Evolutionary conservation across 2,329 filamentous ascomycete genomes (phyloP).

Genomic region (Aschersonia sp.): DNA sequence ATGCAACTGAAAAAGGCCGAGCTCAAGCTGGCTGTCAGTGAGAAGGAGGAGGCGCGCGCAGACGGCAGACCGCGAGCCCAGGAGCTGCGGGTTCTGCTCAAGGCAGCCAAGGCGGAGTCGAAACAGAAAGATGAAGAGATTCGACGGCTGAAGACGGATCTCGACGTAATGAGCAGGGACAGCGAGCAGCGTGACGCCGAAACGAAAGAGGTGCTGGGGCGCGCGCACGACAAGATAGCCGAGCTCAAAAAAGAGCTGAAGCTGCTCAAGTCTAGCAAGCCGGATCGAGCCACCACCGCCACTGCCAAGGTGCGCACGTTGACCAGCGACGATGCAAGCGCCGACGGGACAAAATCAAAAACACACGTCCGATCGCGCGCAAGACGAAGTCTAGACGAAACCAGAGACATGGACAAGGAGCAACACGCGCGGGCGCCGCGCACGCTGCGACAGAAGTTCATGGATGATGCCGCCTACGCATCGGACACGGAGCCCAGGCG

Average conservation of each 20-base stretch:
- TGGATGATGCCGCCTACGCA: slow-evolving; percentile 12
- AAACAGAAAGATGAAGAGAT: slow-evolving; percentile 33
- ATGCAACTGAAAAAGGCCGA: slow-evolving; percentile 34
- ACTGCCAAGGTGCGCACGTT: slow-evolving; percentile 5
- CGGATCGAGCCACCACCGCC: slow-evolving; percentile 13
- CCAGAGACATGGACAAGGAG: slow-evolving; percentile 4
- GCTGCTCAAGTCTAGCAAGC: slow-evolving; percentile 20
- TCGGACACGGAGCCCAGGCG: slow-evolving; percentile 4
- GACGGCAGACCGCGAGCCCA: slow-evolving; percentile 18
- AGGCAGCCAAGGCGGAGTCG: slow-evolving; percentile 27
- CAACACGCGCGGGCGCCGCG: slow-evolving; percentile 6
- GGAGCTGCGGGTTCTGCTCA: slow-evolving; percentile 26
- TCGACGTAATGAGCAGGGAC: slow-evolving; percentile 37
- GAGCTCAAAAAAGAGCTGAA: slow-evolving; percentile 39
- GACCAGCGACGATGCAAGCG: slow-evolving; percentile 4
- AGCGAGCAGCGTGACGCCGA: slow-evolving; percentile 39
- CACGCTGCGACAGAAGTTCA: slow-evolving; percentile 20
- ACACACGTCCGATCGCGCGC: slow-evolving; percentile 1
- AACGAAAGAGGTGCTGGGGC: slow-evolving; percentile 37
- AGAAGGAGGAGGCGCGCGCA: slow-evolving; percentile 22
- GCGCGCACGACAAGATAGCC: slow-evolving; percentile 41
- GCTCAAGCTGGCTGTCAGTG: slow-evolving; percentile 1
- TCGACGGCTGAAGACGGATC: slow-evolving; percentile 33
- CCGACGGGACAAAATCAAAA: slow-evolving; percentile 8
- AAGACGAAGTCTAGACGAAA: slow-evolving; percentile 3